Conservation (phyloP, 306 rosid genomes). For the Canavalia gladiata region DNA sequence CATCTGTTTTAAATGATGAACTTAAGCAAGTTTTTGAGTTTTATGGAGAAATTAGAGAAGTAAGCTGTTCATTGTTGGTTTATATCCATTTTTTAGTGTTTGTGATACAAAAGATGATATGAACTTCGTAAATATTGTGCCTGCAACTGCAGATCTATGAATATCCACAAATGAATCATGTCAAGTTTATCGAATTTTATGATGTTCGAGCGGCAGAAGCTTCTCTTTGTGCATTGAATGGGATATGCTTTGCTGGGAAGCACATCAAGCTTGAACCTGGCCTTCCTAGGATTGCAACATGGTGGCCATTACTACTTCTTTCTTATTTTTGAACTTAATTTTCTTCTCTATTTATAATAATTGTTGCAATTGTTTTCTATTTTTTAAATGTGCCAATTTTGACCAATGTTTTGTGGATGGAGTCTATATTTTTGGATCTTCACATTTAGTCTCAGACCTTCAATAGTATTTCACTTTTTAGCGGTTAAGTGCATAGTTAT, state of each 20-base stretch:
- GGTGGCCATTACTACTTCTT: constrained; percentile 52
- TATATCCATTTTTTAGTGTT: constrained; percentile 40
- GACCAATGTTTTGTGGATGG: constrained; percentile 8
- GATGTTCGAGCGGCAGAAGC: constrained; percentile 82
- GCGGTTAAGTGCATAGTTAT: constrained; percentile 24
- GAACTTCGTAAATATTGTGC: constrained; percentile 21
- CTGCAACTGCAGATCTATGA: constrained; percentile 68
- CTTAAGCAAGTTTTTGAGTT: constrained; percentile 68
- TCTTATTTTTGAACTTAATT: constrained; percentile 21
- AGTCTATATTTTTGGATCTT: constrained; percentile 13
- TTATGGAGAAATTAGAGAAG: constrained; percentile 87
- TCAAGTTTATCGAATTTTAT: constrained; percentile 73
- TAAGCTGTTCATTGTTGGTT: constrained; percentile 50
- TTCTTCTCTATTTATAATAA: constrained; percentile 18
- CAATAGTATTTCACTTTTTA: constrained; percentile 28
- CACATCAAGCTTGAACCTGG: constrained; percentile 81
- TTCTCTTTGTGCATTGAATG: constrained; percentile 67
- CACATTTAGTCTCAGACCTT: constrained; percentile 28
- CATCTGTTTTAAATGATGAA: constrained; percentile 72
- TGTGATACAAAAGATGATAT: constrained; percentile 5
- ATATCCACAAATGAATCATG: constrained; percentile 59
- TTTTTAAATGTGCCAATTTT: constrained; percentile 29
- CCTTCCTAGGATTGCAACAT: constrained; percentile 59
- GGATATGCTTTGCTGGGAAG: constrained; percentile 74
- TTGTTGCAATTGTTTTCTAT: constrained; percentile 32